Base-by-base conservation (phyloP, 2,329 filamentous ascomycete genomes). In the Teratosphaeria gauchensis region DNA sequence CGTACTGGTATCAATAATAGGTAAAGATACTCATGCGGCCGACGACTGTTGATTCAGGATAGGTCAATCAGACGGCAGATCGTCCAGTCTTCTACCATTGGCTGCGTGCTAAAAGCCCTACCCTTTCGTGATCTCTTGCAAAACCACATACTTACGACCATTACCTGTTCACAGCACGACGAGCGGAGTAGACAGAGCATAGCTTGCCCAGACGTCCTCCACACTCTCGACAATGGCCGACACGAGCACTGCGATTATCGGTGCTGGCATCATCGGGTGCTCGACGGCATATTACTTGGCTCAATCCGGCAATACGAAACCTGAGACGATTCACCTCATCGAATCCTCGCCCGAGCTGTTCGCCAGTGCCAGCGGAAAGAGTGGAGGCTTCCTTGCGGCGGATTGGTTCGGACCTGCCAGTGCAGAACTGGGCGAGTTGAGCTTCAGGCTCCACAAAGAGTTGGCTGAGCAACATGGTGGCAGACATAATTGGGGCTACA, bases 211-310 rank as follows among this genome's bases (percentile, higher is more conserved):
- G 24, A 35, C 48, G 33, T 61, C 61, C 48, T 63, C 63, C 48
- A 51, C 51, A 56, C 57, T 58, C 55, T 55, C 56, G 5, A 59
- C 58, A 42, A 19, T 38, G 24, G 55, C 61, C 35, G 64, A 59
- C 28, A 78, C 74, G 65, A 70, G 78, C 12, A 88, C 83, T 1
- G 79, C 88, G 14, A 88, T 89, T 56, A 71, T 90, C 38, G 87
- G 87, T 58, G 80, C 83, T 52, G 86, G 87, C 53, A 87, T 90
- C 65, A 87, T 90, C 56, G 86, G 87, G 60, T 75, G 83, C 35
- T 84, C 85, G 1, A 87, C 84, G 11, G 86, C 86, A n/a, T 90
- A 86, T 73, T 90, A 88, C 69, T 80, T 92, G 33, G 82, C 84
- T 6, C 66, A 74, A 54, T 69, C 70, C 1, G 66, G 68, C 8